Conservation (phyloP, 352 stramenopile species). For the Phytophthora colocasiae region DNA sequence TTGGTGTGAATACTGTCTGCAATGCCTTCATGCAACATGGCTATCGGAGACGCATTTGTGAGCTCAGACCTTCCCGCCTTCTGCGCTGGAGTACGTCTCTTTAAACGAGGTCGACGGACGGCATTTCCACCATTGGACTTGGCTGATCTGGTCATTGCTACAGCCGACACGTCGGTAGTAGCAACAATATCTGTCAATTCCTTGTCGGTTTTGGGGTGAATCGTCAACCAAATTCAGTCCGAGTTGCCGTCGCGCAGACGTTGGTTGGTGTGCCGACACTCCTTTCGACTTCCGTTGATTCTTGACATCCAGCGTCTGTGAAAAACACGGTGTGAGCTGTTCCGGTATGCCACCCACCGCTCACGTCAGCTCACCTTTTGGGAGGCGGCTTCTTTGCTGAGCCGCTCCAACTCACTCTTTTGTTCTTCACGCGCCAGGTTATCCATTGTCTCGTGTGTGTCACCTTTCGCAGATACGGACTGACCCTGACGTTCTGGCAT, state of each 20-base stretch:
- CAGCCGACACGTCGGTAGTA: background rate
- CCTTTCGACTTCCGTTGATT: slow-evolving; percentile 19
- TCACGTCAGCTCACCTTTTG: slow-evolving; percentile 20
- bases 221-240: slow-evolving; percentile 28
- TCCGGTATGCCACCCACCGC: background rate
- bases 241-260: slow-evolving; percentile 33
- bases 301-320: slow-evolving; percentile 11
- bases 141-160: slow-evolving; percentile 1
- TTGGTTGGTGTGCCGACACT: slow-evolving; percentile 22
- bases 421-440: background rate
- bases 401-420: slow-evolving; percentile 5
- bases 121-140: background rate
- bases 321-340: background rate
- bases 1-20: slow-evolving; percentile 4
- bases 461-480: slow-evolving; percentile 7
- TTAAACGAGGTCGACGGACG: slow-evolving; percentile 29
- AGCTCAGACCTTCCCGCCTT: slow-evolving; percentile 29
- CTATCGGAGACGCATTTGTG: slow-evolving; percentile 4
- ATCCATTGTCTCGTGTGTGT: background rate
- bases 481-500: background rate
- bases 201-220: slow-evolving; percentile 27
- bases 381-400: slow-evolving; percentile 1
- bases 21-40: background rate
- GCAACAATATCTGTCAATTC: slow-evolving; percentile 16
- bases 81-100: slow-evolving; percentile 34